Evolutionary conservation across 129 eudicot genomes (phyloP), one percentile per base, ranked within the genome.

Genomic region (Centrapalus pauciflorus): DNA sequence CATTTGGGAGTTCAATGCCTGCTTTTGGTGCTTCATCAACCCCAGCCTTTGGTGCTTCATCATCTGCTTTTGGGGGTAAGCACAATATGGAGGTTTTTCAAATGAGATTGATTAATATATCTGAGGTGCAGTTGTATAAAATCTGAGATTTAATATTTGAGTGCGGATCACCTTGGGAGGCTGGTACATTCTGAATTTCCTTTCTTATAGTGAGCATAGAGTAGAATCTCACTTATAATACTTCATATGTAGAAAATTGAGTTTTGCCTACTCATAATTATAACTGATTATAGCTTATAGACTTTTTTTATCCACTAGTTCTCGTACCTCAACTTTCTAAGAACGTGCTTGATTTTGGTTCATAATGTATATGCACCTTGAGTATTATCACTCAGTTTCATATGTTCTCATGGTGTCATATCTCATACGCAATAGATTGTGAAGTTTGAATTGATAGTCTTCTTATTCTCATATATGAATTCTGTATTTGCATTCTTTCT

Each of bases 51-150:
- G 90, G 95, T 57, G 79, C 77, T 77, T 61, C 86, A 28, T 80
- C 87, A 5, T 72, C 95, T 4, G 68, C 96, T 56, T 82, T 91
- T 87, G 95, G 88, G n/a, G 80, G 88, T 83, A 73, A 66, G 81
- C 50, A 64, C 48, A 61, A 48, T 24, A 9, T 30, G 9, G 16
- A 32, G n/a, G 55, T 50, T 45, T 27, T n/a, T n/a, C n/a, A n/a
- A n/a, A n/a, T n/a, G n/a, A 2, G 43, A 7, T 57, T 12, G 64
- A 54, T 24, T 54, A 54, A 6, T 54, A 54, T 54, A 3, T 4
- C n/a, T n/a, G n/a, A n/a, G 25, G 24, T 34, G 46, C 16, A 30
- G 13, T 8, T 32, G 25, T 19, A 19, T 60, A n/a, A n/a, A n/a
- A n/a, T n/a, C n/a, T n/a, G n/a, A n/a, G n/a, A n/a, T n/a, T 4